Conservation (phyloP, 352 stramenopile species). For the Phytophthora rubi region DNA sequence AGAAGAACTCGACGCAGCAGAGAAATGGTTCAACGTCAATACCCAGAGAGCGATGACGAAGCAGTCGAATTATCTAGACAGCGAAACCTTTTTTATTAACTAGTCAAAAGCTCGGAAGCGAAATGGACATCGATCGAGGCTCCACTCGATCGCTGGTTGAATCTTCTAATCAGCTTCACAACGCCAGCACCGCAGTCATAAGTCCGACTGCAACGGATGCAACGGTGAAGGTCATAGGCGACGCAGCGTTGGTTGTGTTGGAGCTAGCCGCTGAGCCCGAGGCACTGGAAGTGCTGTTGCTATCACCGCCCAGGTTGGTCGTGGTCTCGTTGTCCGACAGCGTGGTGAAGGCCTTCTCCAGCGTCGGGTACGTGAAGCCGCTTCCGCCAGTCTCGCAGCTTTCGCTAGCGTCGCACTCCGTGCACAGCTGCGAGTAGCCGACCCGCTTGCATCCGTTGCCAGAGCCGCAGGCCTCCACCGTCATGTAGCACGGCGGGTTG, state of each 20-base stretch:
- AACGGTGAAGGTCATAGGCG: constrained; percentile 19
- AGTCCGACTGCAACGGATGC: constrained; percentile 28
- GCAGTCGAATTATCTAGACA: background rate
- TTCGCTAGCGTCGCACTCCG: constrained; percentile 46
- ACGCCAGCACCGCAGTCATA: constrained; percentile 27
- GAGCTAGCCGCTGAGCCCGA: constrained; percentile 18
- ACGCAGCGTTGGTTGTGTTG: constrained; percentile 10
- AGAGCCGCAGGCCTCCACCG: constrained; percentile 52
- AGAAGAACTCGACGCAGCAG: too few species aligned
- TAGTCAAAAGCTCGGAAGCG: constrained; percentile 32
- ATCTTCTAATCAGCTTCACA: constrained; percentile 30
- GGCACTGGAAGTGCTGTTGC: constrained; percentile 7
- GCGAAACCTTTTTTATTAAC: constrained; percentile 31
- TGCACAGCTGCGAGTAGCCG: constrained; percentile 80
- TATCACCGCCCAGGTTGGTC: constrained; percentile 18
- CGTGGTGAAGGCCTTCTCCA: constrained; percentile 58
- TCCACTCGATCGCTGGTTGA: constrained; percentile 13
- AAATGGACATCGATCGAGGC: constrained; percentile 27
- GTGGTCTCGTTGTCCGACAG: constrained; percentile 54
- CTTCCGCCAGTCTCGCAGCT: constrained; percentile 47
- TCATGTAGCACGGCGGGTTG: constrained; percentile 82
- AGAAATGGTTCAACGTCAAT: too few species aligned
- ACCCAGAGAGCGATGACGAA: too few species aligned
- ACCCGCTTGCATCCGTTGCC: constrained; percentile 69
- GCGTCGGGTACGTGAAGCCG: constrained; percentile 64